Percentiles rank a stretch among this genome's conserved stretches.
Evolutionary conservation across 257 asterid genomes (phyloP).

Genomic region (Solanum sejunctum): DNA sequence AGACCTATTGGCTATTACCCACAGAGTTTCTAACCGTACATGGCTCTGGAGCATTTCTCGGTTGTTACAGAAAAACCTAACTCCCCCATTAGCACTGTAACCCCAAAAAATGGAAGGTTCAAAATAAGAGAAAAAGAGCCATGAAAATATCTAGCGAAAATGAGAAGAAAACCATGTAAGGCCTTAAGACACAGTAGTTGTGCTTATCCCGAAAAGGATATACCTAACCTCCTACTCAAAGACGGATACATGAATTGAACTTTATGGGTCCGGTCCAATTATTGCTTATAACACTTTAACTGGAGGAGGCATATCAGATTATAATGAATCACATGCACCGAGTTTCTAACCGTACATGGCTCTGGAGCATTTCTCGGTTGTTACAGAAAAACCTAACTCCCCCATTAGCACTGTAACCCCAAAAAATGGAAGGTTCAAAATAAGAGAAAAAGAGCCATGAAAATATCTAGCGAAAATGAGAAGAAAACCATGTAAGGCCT

Average conservation of each 20-base stretch:
- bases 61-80: not conserved
- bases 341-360: not conserved
- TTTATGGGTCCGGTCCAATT: not conserved
- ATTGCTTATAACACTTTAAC: not conserved
- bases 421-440: not conserved
- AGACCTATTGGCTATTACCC: not conserved
- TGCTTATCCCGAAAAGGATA: not conserved
- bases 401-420: not conserved
- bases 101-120: not conserved
- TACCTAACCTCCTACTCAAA: not conserved
- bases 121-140: not conserved
- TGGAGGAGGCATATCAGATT: not conserved
- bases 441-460: not conserved
- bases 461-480: not conserved
- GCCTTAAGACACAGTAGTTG: not conserved
- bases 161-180: not conserved
- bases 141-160: not conserved
- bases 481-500: not conserved
- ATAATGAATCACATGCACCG: not conserved
- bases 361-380: not conserved
- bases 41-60: not conserved
- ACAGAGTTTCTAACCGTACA: not conserved
- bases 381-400: not conserved
- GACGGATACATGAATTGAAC: not conserved
- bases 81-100: not conserved